Evolutionary conservation across 2,329 filamentous ascomycete genomes (phyloP).

Genomic region (Alternaria gansuensis): DNA sequence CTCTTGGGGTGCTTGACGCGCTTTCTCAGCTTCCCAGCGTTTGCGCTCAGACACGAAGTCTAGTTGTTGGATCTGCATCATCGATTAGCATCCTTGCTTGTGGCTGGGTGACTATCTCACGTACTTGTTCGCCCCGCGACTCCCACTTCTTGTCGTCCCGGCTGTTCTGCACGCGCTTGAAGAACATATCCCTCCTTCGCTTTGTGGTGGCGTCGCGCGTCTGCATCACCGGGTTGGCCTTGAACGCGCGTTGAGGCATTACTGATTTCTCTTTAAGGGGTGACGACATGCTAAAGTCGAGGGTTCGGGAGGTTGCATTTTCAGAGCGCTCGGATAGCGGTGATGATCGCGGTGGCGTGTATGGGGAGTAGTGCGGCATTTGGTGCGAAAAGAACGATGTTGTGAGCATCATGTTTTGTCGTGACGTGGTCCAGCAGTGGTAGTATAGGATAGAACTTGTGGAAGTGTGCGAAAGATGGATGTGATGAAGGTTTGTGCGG

Average conservation of each 20-base stretch:
- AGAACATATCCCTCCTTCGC: constrained; percentile 71
- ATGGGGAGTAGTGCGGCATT: constrained; percentile 38
- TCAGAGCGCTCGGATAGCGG: constrained; percentile 57
- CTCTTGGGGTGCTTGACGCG: constrained; percentile 51
- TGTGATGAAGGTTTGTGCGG: constrained; percentile 7
- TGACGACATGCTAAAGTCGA: constrained; percentile 44
- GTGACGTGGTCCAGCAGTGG: background rate
- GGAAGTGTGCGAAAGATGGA: background rate
- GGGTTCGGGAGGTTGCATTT: constrained; percentile 45
- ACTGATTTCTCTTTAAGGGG: constrained; percentile 30
- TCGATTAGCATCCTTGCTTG: constrained; percentile 10
- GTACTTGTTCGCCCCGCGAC: constrained; percentile 58
- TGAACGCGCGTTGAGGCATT: constrained; percentile 55
- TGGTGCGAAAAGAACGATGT: constrained; percentile 35
- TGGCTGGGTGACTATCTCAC: background rate
- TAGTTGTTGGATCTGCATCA: constrained; percentile 57
- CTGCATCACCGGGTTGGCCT: constrained; percentile 70
- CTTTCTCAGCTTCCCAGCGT: constrained; percentile 57
- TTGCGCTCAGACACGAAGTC: constrained; percentile 57
- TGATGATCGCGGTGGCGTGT: constrained; percentile 52
- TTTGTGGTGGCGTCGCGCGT: constrained; percentile 70
- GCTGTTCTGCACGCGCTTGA: constrained; percentile 64
- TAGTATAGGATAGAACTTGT: background rate
- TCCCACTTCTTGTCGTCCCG: constrained; percentile 59
- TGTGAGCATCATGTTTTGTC: constrained; percentile 42